Base-by-base conservation (phyloP, 805 yeast genomes). In the Cyberlindnera samutprakarnensis region DNA sequence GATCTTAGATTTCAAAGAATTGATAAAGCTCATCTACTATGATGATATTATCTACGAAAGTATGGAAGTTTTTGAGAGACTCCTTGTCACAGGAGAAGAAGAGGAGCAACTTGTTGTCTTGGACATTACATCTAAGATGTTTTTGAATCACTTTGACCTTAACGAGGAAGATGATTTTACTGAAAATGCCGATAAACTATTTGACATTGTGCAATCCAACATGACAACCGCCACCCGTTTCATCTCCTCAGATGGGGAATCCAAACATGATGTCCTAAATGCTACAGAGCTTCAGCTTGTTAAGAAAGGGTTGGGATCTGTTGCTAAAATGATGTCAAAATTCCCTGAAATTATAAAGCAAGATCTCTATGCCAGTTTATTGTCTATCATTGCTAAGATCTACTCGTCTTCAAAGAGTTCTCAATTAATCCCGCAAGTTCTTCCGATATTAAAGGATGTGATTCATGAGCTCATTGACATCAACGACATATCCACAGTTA, bases 161-260 rank as follows among this genome's bases (percentile, higher is more conserved):
- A 52, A 54, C 13, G 39, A 53, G 2, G 54, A 58, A 2, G 73
- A 68, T 8, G 65, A 61, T 23, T 60, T 75, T 34, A 59, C 68
- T 21, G 56, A 62, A 18, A 78, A 76, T 31, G 78, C 83, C 33
- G 94, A 85, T 44, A 85, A 83, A 47, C 58, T 86, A 27, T 85
- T 90, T 53, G 96, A 90, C 50, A 61, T 88, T 17, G 57, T 87
- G 30, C 66, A 95, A 40, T 68, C 87, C 6, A 70, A 73, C 13
- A 64, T 82, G 61, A 62, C 78, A 14, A 78, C 84, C 0, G 57
- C 87, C 13, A 68, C 78, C 18, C 66, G 62, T 19, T 57, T 69
- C 7, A 56, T 81, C 26, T 88, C 94, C 7, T 59, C 21, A 5
- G 33, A 78, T 25, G 67, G 70, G 35, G 68, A 65, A 18, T 68